Conservation (phyloP, 768 basidiomycete species). For the Collybia nuda region DNA sequence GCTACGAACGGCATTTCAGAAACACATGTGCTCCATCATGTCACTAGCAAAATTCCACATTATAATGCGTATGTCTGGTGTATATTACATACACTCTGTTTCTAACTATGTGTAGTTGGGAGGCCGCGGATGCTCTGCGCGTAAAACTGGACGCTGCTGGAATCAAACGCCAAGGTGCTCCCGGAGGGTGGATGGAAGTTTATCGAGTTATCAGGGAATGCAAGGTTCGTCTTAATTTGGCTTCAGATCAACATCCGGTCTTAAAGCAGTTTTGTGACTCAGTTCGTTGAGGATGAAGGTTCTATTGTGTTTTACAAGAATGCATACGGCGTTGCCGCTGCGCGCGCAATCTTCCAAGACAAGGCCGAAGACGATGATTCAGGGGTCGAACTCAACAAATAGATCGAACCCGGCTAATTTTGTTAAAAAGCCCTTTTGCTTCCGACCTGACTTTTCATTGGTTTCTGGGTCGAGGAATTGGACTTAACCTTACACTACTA, state of each 20-base stretch:
- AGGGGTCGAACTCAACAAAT: constrained; percentile 52
- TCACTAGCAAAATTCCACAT: constrained; percentile 83
- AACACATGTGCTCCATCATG: constrained; percentile 80
- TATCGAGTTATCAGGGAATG: constrained; percentile 63
- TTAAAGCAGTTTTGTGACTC: not conserved
- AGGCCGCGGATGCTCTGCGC: constrained; percentile 76
- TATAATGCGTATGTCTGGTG: constrained; percentile 55
- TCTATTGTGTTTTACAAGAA: constrained; percentile 80
- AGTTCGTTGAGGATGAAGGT: constrained; percentile 83
- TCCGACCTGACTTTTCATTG: too few relatives aligned
- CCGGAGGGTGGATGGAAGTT: constrained; percentile 64
- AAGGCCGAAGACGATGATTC: constrained; percentile 48
- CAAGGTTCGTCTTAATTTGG: constrained; percentile 39
- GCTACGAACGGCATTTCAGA: constrained; percentile 79
- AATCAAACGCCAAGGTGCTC: constrained; percentile 54
- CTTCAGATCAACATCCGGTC: not conserved
- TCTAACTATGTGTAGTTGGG: constrained; percentile 49
- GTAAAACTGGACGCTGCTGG: constrained; percentile 57
- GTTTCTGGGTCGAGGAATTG: too few relatives aligned
- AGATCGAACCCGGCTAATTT: not conserved
- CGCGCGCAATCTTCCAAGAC: constrained; percentile 52
- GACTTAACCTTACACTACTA: too few relatives aligned
- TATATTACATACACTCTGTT: constrained; percentile 16
- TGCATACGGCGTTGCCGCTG: constrained; percentile 59
- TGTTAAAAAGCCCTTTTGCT: too few relatives aligned